These are phyloP conservation scores for Rickenella mellea DNA, from an alignment of 768 basidiomycete species.

Conservation along the genomic window DNA sequence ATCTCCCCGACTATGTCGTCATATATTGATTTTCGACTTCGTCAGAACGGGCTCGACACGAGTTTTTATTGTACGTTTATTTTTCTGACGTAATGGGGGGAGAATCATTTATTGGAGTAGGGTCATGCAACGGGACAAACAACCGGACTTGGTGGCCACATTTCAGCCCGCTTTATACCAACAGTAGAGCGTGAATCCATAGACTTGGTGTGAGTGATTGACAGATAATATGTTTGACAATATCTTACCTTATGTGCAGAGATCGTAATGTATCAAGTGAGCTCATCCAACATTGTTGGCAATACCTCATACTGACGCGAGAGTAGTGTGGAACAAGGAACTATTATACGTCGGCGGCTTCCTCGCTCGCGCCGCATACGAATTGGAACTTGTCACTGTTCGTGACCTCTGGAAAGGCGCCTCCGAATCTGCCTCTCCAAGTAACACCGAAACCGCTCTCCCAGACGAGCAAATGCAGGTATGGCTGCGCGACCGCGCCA, in stretches of 20 bases:
- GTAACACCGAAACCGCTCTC: constrained; percentile 12
- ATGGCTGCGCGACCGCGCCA: constrained; percentile 48
- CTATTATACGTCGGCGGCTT: constrained; percentile 79
- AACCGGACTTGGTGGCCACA: constrained; percentile 65
- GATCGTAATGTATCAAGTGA: constrained; percentile 74
- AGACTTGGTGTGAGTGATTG: constrained; percentile 65
- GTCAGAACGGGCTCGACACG: constrained; percentile 55
- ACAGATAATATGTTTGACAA: too few relatives aligned
- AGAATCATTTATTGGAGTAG: constrained; percentile 25
- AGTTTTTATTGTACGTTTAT: constrained; percentile 67
- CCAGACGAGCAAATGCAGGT: constrained; percentile 32
- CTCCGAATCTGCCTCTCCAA: constrained; percentile 20
- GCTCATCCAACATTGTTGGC: constrained; percentile 12
- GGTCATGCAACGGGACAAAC: constrained; percentile 90
- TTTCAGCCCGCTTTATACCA: constrained; percentile 82
- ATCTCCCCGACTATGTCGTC: not conserved
- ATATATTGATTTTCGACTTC: not conserved
- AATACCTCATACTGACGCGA: not conserved
- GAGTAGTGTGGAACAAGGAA: constrained; percentile 84
- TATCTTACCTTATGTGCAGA: constrained; percentile 23
- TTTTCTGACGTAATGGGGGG: not conserved
- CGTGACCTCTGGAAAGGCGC: constrained; percentile 51
- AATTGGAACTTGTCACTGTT: constrained; percentile 63
- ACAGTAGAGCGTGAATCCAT: constrained; percentile 94
- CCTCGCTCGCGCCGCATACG: constrained; percentile 75